Base-by-base conservation (phyloP, 176 grass and related monocot genomes). In the Alloteropsis semialata region DNA sequence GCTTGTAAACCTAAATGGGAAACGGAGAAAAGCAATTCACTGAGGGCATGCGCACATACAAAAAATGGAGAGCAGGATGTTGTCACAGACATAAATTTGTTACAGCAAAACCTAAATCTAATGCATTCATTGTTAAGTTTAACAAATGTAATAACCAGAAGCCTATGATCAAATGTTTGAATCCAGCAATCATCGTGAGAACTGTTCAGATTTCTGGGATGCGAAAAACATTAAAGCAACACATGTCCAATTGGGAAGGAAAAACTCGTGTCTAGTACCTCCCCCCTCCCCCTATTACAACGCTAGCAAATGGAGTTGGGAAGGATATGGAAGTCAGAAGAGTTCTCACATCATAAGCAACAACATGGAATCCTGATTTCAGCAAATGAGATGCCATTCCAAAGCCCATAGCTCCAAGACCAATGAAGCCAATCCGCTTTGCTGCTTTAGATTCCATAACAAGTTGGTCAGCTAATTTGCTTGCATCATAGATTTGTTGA, bases 341-440 rank as follows among this genome's bases (percentile, higher is more conserved):
- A 72, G 45, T 81, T 82, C 94, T 94, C 89, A 98, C 95, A 87
- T 98, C 95, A 76, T 88, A 98, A 75, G 92, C 95, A 84, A 87
- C 80, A 82, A 98, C 78, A 50, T 67, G 87, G 82, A 94, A 98
- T 49, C 91, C 91, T 83, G 90, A 93, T 88, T 90, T 93, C 82
- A 98, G 78, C 84, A 98, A 94, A 95, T 95, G 95, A 65, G 88
- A 87, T 62, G 90, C 95, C 95, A 98, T 98, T 82, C 95, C 95
- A 86, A 98, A 93, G 36, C 92, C 95, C 95, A 98, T 98, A 63
- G 95, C 95, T 88, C 95, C 95, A 76, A 98, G 95, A 59, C 95
- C 95, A 84, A 98, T 89, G 87, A 98, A 98, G 44, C 95, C 95
- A 81, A 98, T 79, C 82, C 60, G 91, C 58, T 93, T 91, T 69